These are phyloP conservation scores for Henckelia pumila DNA, from an alignment of 257 asterid genomes.

Conservation along the genomic window DNA sequence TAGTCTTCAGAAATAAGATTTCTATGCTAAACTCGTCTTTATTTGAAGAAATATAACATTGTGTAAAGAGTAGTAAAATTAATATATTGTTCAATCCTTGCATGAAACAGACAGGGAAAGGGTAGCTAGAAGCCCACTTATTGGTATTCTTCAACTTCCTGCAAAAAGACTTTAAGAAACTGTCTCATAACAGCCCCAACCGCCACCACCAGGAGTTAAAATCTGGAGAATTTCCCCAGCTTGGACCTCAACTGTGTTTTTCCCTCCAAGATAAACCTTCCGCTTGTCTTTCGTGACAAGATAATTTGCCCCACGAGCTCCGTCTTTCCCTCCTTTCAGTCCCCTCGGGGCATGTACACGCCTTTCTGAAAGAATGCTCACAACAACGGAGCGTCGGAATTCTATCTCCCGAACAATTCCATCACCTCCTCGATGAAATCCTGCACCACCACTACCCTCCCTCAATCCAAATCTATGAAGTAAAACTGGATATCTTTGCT, in stretches of 20 bases:
- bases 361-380: constrained; percentile 89
- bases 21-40: no score
- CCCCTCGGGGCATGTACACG: constrained; percentile 96
- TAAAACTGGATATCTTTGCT: constrained; percentile 89
- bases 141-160: neutral
- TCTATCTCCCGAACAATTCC: constrained; percentile 89
- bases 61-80: neutral
- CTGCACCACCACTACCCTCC: constrained; percentile 82
- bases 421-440: constrained; percentile 78
- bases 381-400: constrained; percentile 67
- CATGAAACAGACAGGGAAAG: neutral
- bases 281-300: constrained; percentile 63
- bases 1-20: no score
- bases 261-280: constrained; percentile 78
- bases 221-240: constrained; percentile 86
- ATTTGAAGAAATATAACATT: no score
- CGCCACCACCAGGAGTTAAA: constrained; percentile 95
- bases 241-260: constrained; percentile 72
- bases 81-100: neutral
- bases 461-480: constrained; percentile 72
- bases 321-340: constrained; percentile 66
- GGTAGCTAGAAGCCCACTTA: neutral
- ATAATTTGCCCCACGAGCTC: constrained; percentile 81
- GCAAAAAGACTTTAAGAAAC: no score
- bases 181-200: constrained; percentile 61